Percentiles rank a stretch among this genome's conserved stretches.
These are phyloP conservation scores for Beauveria asiatica DNA, from an alignment of 2,329 filamentous ascomycete genomes.

Conservation along the genomic window DNA sequence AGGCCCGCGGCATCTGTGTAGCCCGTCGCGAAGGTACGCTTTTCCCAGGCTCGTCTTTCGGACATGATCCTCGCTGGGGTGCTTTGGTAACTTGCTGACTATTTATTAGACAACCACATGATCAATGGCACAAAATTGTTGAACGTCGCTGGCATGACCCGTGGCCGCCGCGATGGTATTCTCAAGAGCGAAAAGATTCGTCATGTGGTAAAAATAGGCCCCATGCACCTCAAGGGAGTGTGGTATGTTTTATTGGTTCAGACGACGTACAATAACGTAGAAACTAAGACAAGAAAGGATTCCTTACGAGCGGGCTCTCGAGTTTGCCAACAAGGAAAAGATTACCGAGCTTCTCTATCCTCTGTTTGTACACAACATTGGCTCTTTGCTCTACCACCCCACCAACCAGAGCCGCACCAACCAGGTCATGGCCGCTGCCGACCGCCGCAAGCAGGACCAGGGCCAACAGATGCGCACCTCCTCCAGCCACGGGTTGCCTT, in stretches of 20 bases:
- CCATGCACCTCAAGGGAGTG: conserved; percentile 97
- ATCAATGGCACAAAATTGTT: conserved; percentile 97
- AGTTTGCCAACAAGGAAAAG: conserved; percentile 99
- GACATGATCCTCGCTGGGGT: neutral
- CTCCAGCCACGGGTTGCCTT: conserved; percentile 49
- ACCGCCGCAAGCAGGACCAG: conserved; percentile 65
- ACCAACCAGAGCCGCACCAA: conserved; percentile 76
- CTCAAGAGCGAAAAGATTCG: conserved; percentile 95
- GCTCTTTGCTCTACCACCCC: conserved; percentile 85
- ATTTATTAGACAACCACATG: conserved; percentile 77
- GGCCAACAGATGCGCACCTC: conserved; percentile 51
- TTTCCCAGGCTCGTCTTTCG: neutral
- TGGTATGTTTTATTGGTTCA: conserved; percentile 55
- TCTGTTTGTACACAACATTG: conserved; percentile 95
- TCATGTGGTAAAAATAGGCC: conserved; percentile 96
- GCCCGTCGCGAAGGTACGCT: conserved; percentile 77
- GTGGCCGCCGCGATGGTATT: conserved; percentile 89
- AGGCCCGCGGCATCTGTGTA: conserved; percentile 92
- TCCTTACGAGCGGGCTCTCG: conserved; percentile 91
- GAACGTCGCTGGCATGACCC: conserved; percentile 96
- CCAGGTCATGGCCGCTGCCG: conserved; percentile 78
- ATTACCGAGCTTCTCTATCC: conserved; percentile 94
- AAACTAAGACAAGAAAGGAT: conserved; percentile 56
- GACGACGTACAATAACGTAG: conserved; percentile 13
- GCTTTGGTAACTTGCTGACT: neutral